Conservation (phyloP, 2,329 filamentous ascomycete genomes). For the Teratosphaeria viscida region DNA sequence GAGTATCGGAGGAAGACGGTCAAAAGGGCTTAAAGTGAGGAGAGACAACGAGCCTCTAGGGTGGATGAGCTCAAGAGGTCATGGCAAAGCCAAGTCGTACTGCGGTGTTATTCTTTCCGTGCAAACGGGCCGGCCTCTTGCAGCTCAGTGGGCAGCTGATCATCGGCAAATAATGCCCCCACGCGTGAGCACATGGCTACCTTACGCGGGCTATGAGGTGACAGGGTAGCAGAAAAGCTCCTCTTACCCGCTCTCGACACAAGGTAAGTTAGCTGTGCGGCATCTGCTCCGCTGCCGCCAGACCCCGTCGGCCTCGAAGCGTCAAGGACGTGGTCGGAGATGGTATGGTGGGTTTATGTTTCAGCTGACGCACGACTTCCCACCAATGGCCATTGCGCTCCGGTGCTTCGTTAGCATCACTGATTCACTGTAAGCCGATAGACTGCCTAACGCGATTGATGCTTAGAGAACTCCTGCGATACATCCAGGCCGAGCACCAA, state of each 20-base stretch:
- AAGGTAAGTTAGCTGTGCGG: background rate
- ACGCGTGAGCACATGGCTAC: background rate
- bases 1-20: background rate
- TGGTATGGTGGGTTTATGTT: too few relatives aligned
- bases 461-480: background rate
- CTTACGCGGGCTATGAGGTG: background rate
- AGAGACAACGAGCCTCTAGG: background rate
- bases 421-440: background rate
- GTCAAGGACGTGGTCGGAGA: background rate
- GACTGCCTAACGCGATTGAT: background rate
- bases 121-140: background rate
- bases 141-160: background rate
- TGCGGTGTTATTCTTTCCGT: background rate
- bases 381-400: background rate
- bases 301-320: background rate
- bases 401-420: background rate
- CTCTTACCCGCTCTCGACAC: too few relatives aligned
- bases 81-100: background rate
- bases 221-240: background rate
- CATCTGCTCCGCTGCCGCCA: background rate
- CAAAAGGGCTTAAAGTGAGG: background rate
- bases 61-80: background rate
- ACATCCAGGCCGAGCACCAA: too few relatives aligned
- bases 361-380: background rate
- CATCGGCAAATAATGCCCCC: background rate